Conservation (phyloP, 306 rosid genomes). For the Calophaca sinica region DNA sequence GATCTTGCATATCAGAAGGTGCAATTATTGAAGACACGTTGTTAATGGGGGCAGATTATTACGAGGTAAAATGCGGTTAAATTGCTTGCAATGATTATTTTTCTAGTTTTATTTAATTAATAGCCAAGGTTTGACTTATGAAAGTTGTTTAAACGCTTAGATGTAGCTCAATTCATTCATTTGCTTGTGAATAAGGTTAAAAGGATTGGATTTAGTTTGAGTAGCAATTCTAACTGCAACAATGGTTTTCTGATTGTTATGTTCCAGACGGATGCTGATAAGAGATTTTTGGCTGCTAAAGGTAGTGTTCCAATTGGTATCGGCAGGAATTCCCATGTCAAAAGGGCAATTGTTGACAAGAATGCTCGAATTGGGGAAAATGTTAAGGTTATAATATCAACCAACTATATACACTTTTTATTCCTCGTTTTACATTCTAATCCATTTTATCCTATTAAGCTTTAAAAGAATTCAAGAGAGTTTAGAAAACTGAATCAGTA, state of each 20-base stretch:
- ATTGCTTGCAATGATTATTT: neutral
- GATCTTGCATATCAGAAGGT: conserved; percentile 97
- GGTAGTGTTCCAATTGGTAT: conserved; percentile 96
- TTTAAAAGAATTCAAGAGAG: too few species aligned
- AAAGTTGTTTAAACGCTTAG: conserved; percentile 13
- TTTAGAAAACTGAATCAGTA: too few species aligned
- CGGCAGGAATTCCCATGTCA: conserved; percentile 87
- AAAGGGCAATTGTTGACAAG: conserved; percentile 96
- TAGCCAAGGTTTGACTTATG: conserved; percentile 18
- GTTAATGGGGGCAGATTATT: conserved; percentile 98
- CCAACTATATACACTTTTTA: neutral
- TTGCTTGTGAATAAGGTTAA: neutral
- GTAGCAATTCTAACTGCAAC: conserved; percentile 16
- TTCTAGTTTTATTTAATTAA: conserved; percentile 1
- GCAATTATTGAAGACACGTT: conserved; percentile 93
- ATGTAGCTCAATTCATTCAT: neutral
- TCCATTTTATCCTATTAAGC: neutral
- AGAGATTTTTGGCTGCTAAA: conserved; percentile 81
- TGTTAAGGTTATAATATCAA: conserved; percentile 67
- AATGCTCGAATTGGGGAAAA: conserved; percentile 94
- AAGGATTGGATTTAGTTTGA: conserved; percentile 21
- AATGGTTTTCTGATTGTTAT: conserved; percentile 43
- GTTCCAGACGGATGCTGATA: conserved; percentile 84
- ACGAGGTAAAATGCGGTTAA: conserved; percentile 68
- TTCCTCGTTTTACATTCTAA: neutral